These are phyloP conservation scores for Sordaria brevicollis DNA, from an alignment of 495 filamentous ascomycete genomes.

Conservation along the genomic window DNA sequence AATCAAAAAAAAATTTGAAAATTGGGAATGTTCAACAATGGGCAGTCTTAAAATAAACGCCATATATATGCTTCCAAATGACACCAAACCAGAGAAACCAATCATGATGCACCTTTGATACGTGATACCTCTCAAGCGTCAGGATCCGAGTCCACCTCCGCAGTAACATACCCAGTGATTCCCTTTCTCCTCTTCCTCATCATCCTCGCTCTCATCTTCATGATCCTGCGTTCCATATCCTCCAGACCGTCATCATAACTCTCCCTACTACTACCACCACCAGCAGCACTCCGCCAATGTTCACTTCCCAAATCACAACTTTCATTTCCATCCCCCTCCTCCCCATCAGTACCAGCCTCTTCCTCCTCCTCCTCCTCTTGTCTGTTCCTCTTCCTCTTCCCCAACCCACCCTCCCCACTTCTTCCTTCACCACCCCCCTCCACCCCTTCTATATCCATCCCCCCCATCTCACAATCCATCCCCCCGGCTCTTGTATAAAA, in stretches of 20 bases:
- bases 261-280: neutral
- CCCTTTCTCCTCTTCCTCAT: neutral
- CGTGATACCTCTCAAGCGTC: neutral
- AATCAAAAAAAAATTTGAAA: too few relatives aligned
- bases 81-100: neutral
- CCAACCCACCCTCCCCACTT: neutral
- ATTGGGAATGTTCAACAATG: too few relatives aligned
- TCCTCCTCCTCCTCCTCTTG: neutral
- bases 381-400: neutral
- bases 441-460: too few relatives aligned
- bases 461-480: neutral
- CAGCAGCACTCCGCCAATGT: neutral
- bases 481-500: neutral
- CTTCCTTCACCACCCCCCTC: neutral
- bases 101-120: neutral
- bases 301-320: neutral
- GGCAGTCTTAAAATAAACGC: neutral
- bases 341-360: neutral
- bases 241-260: neutral
- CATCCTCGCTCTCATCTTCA: neutral
- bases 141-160: neutral
- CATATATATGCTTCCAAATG: neutral
- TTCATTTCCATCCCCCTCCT: neutral
- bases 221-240: neutral
- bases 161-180: neutral